Evolutionary conservation across 2,329 filamentous ascomycete species (phyloP).

Genomic region (Fusarium fracticaudum): DNA sequence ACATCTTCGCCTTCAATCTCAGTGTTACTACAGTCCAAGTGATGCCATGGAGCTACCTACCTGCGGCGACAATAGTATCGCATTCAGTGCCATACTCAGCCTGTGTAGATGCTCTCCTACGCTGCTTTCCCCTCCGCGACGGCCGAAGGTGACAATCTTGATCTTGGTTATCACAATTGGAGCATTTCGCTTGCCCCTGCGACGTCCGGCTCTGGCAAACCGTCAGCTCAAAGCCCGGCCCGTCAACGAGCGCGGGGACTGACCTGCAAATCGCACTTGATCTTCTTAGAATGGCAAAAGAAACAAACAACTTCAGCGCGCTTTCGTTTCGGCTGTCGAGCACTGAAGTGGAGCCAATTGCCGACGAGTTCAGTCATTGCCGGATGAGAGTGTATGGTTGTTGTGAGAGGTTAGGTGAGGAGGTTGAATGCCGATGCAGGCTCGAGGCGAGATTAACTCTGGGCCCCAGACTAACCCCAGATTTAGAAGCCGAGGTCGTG

Average conservation of each 20-base stretch:
- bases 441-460: neutral
- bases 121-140: constrained; percentile 43
- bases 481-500: neutral
- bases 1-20: neutral
- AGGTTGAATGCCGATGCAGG: neutral
- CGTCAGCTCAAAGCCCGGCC: neutral
- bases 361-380: constrained; percentile 44
- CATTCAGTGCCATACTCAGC: neutral
- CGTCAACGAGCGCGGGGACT: neutral
- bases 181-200: constrained; percentile 40
- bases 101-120: neutral
- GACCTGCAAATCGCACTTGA: constrained; percentile 49
- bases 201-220: constrained; percentile 24
- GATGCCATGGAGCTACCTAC: neutral
- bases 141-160: constrained; percentile 44
- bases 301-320: constrained; percentile 43
- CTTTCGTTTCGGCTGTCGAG: constrained; percentile 46
- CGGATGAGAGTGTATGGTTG: neutral
- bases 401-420: neutral
- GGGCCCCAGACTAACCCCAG: neutral
- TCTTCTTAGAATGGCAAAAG: constrained; percentile 49
- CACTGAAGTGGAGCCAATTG: constrained; percentile 49
- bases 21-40: neutral
- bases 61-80: neutral
- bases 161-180: constrained; percentile 42